Evolutionary conservation across 371 early-diverging fungal genomes (phyloP), one percentile per base, ranked within the genome.

Genomic region (Sanchytrium tribonematis): DNA sequence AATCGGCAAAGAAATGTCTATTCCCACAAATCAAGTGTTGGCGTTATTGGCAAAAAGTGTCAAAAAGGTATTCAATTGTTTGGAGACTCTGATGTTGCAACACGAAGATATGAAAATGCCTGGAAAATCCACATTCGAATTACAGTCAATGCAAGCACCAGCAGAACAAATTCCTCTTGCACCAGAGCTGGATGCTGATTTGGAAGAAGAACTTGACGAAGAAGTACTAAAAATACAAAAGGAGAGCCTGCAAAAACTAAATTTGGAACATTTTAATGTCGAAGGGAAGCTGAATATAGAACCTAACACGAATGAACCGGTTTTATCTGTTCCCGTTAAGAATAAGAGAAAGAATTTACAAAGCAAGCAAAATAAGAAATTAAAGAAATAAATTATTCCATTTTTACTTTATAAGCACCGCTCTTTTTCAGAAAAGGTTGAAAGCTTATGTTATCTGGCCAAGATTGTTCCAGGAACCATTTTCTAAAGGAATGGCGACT

Each of bases 41-140:
- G 97, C 96, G 0, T 76, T 95, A 74, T 92, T 97, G 75, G 87
- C 86, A 71, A 94, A 93, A 80, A 79, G 86, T 66, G 78, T 93
- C 68, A 82, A 87, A 72, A 90, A 88, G 77, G 76, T 85, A 72
- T 83, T 83, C 29, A 79, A 12, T 30, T 17, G n/a, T 30, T 30
- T 69, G 16, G 31, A 31, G 30, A 29, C 12, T 17, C 17, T 16
- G n/a, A 48, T 81, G 71, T 77, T 81, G 71, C 84, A 86, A 77
- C 78, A 80, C 66, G 75, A 78, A 66, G 74, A 85, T 2, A 81
- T 85, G 73, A 78, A 79, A 29, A 69, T 73, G 27, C 80, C 77
- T 12, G 69, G 76, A 16, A 78, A 78, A 27, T 30, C 29, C 27
- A 70, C 48, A 31, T 16, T 70, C 0, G 66, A 67, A 5, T 68